phyloP scores from a whole-genome alignment of 306 rosid species.

The Myrica gale region DNA sequence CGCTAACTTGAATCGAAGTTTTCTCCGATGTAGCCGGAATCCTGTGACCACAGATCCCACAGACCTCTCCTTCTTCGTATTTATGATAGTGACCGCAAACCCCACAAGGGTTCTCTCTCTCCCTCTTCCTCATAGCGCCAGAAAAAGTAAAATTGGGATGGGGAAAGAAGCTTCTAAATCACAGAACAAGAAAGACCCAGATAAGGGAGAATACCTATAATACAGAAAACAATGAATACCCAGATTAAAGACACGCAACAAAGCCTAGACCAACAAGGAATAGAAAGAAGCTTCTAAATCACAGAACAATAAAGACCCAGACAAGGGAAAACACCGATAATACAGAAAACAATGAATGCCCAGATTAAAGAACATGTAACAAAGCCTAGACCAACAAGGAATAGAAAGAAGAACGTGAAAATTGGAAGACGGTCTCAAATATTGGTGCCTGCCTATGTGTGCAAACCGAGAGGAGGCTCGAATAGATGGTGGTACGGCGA shows the following conservation, averaged over 20 bases:
- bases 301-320: slow-evolving; percentile 34
- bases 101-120: slow-evolving; percentile 97
- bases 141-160: slow-evolving; percentile 13
- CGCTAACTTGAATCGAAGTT: slow-evolving; percentile 68
- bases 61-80: slow-evolving; percentile 94
- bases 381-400: not conserved
- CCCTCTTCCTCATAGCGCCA: slow-evolving; percentile 84
- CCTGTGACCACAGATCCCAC: slow-evolving; percentile 94
- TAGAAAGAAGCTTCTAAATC: slow-evolving; percentile 14
- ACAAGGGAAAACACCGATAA: slow-evolving; percentile 19
- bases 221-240: slow-evolving; percentile 17
- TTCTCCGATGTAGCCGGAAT: slow-evolving; percentile 75
- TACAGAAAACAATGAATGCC: slow-evolving; percentile 17
- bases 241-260: slow-evolving; percentile 5
- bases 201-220: slow-evolving; percentile 21
- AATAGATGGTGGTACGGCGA: slow-evolving; percentile 19
- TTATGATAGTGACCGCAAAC: slow-evolving; percentile 98
- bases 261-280: not conserved
- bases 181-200: slow-evolving; percentile 35
- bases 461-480: not conserved
- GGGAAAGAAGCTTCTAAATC: slow-evolving; percentile 25
- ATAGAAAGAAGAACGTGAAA: not conserved
- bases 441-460: slow-evolving; percentile 16
- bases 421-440: not conserved
- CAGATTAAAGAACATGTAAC: slow-evolving; percentile 11